Evolutionary conservation across 805 yeast species (phyloP).

Genomic region (Suhomyces tanzawaensis): DNA sequence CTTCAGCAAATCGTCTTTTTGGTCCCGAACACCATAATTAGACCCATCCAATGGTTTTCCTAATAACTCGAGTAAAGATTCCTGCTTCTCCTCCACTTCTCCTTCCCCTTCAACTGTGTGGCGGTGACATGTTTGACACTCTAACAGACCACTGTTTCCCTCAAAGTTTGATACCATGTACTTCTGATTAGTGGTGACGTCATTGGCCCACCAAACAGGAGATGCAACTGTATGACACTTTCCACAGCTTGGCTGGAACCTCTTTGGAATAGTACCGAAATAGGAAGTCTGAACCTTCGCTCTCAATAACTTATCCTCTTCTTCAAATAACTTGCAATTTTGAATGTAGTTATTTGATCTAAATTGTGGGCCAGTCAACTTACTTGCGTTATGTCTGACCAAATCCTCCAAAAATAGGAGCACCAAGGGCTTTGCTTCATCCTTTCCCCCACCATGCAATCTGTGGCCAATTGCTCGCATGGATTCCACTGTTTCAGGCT

Average conservation of each 20-base stretch:
- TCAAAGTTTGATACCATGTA: conserved; percentile 3
- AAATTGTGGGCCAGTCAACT: conserved; percentile 32
- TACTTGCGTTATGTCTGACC: conserved; percentile 11
- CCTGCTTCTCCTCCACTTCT: conserved; percentile 15
- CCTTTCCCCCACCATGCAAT: conserved; percentile 20
- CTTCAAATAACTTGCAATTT: conserved; percentile 17
- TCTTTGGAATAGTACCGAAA: conserved; percentile 2
- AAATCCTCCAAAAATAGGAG: conserved; percentile 40
- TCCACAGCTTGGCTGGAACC: conserved; percentile 14
- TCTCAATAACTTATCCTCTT: conserved; percentile 8
- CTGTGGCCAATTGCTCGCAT: conserved; percentile 32
- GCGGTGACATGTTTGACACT: conserved; percentile 36
- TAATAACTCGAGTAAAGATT: conserved; percentile 20
- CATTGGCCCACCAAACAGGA: conserved; percentile 38
- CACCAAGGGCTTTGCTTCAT: conserved; percentile 35
- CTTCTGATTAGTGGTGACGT: conserved; percentile 1
- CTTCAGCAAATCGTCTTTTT: conserved; percentile 20
- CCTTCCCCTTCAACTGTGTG: conserved; percentile 9
- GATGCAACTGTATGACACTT: conserved; percentile 26
- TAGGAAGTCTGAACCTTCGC: conserved; percentile 4
- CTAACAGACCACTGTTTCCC: conserved; percentile 3
- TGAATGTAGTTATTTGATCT: conserved; percentile 29
- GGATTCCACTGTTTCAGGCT: conserved; percentile 18
- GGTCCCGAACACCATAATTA: conserved; percentile 29
- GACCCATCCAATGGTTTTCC: conserved; percentile 31